Evolutionary conservation across 805 yeast species (phyloP).

Genomic region (Hanseniaspora guilliermondii): DNA sequence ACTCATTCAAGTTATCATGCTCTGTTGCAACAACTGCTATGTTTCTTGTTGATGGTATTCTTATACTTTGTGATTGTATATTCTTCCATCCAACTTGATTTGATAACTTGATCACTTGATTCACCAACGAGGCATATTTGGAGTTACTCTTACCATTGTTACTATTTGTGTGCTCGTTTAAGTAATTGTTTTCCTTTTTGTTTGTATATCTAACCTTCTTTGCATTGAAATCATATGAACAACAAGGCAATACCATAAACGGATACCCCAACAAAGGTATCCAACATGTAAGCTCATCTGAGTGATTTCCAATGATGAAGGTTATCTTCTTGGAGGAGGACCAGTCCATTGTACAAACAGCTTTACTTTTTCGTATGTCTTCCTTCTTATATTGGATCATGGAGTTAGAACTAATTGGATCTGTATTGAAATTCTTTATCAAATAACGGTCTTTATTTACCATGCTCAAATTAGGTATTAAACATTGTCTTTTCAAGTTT

Average conservation of each 20-base stretch:
- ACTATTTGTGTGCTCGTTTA: conserved; percentile 11
- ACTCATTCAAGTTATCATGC: conserved; percentile 17
- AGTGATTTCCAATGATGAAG: conserved; percentile 84
- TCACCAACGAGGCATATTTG: conserved; percentile 74
- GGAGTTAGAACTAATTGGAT: conserved; percentile 12
- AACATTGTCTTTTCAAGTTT: conserved; percentile 57
- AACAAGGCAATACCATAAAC: conserved; percentile 86
- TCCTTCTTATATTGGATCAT: conserved; percentile 11
- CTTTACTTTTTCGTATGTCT: background rate
- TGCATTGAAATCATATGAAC: conserved; percentile 80
- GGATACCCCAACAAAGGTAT: conserved; percentile 79
- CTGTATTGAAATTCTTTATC: conserved; percentile 1
- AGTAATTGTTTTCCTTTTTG: conserved; percentile 30
- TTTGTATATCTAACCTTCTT: conserved; percentile 47
- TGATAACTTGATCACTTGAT: conserved; percentile 65
- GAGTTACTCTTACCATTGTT: conserved; percentile 31
- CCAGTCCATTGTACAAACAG: conserved; percentile 5
- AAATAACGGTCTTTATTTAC: conserved; percentile 33
- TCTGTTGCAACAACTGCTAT: conserved; percentile 73
- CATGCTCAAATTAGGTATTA: conserved; percentile 62
- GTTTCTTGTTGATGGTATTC: conserved; percentile 90
- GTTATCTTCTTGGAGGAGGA: conserved; percentile 34
- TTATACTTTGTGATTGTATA: conserved; percentile 69
- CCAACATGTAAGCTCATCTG: conserved; percentile 94
- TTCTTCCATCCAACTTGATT: conserved; percentile 59